phyloP scores from a whole-genome alignment of 2,329 filamentous ascomycete genomes.

The Fusarium liriodendri region DNA sequence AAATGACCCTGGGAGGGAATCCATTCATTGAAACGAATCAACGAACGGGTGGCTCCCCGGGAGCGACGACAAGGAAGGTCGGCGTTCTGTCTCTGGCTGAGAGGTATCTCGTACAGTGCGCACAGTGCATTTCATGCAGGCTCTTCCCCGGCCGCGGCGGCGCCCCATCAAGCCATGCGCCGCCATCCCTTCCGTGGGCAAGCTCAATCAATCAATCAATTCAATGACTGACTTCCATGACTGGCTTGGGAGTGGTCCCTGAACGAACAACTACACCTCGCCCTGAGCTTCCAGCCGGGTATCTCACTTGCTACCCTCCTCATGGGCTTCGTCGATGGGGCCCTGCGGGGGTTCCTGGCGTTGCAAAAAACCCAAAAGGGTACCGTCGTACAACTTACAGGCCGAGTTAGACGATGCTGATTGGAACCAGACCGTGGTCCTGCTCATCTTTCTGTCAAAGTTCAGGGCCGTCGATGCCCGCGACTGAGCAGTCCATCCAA shows the following conservation, averaged over 20 bases:
- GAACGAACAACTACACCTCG: constrained; percentile 7
- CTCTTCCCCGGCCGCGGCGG: constrained; percentile 22
- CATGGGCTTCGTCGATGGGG: background rate
- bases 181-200: constrained; percentile 1
- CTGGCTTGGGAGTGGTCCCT: constrained; percentile 34
- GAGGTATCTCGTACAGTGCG: constrained; percentile 27
- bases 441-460: constrained; percentile 40
- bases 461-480: constrained; percentile 22
- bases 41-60: constrained; percentile 39
- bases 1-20: constrained; percentile 21
- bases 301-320: background rate
- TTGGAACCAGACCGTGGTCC: constrained; percentile 38
- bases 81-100: background rate
- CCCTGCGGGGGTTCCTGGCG: constrained; percentile 4
- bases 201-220: background rate
- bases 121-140: constrained; percentile 30
- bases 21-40: constrained; percentile 35
- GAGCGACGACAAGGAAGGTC: constrained; percentile 16
- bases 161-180: constrained; percentile 26
- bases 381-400: constrained; percentile 24
- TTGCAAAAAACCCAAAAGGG: constrained; percentile 15
- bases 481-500: constrained; percentile 14
- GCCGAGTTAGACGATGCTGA: constrained; percentile 27
- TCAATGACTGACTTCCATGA: constrained; percentile 4
- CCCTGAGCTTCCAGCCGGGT: constrained; percentile 9